A percentile compares a stretch with the other conserved stretches of the same genome.
Conservation (phyloP, 495 filamentous ascomycete genomes). For the Lophiostoma macrostomum region DNA sequence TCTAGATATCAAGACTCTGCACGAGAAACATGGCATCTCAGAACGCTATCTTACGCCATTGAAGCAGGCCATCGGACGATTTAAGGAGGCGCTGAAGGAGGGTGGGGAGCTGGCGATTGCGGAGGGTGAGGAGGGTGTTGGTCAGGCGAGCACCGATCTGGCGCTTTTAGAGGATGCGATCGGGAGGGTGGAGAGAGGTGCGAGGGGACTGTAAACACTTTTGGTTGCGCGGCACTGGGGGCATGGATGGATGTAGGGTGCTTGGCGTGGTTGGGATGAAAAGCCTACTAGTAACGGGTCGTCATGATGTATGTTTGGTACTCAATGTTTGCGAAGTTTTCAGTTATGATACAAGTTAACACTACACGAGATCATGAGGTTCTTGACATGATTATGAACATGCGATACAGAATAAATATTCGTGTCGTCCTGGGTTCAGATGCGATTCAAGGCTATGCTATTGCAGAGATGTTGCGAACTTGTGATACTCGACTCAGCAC, state of each 20-base stretch:
- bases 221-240: neutral
- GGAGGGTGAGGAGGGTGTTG: constrained; percentile 26
- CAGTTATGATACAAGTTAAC: no score
- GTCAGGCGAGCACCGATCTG: constrained; percentile 18
- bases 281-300: no score
- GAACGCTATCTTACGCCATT: constrained; percentile 52
- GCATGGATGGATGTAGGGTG: neutral
- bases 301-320: no score
- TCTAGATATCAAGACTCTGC: constrained; percentile 46
- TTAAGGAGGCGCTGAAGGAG: constrained; percentile 39
- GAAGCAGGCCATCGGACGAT: constrained; percentile 42
- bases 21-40: constrained; percentile 41
- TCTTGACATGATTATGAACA: no score
- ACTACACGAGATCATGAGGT: no score
- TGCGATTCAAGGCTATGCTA: no score
- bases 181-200: constrained; percentile 20
- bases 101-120: constrained; percentile 35
- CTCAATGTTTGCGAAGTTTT: no score
- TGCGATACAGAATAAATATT: no score
- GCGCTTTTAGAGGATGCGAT: constrained; percentile 31
- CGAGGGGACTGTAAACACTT: neutral
- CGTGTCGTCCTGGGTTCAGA: no score
- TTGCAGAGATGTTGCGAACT: no score
- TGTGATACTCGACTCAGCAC: no score
- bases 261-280: neutral